Evolutionary conservation across 2,329 filamentous ascomycete genomes (phyloP).

Genomic region (Sclerotinia minor): DNA sequence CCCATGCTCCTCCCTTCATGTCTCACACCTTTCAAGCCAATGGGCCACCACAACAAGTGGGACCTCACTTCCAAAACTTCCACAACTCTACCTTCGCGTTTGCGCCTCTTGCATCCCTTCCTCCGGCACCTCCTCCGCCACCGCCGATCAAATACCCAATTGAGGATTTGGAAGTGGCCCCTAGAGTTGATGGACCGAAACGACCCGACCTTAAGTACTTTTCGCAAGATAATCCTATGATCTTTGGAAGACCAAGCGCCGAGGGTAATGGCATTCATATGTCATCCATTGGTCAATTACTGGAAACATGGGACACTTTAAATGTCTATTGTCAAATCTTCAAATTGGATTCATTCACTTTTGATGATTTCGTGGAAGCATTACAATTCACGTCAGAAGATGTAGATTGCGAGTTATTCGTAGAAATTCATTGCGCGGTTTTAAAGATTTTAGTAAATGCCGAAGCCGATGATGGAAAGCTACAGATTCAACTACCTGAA

Average conservation of each 20-base stretch:
- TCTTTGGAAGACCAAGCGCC: conserved; percentile 49
- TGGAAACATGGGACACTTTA: conserved; percentile 94
- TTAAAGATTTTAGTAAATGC: conserved; percentile 81
- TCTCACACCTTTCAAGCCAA: conserved; percentile 41
- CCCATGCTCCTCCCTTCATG: conserved; percentile 32
- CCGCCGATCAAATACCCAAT: conserved; percentile 91
- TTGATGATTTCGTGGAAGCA: conserved; percentile 92
- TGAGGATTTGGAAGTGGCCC: conserved; percentile 82
- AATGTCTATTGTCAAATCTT: conserved; percentile 98
- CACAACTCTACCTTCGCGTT: conserved; percentile 49
- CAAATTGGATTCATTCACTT: conserved; percentile 92
- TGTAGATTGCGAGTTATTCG: conserved; percentile 77
- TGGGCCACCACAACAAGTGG: conserved; percentile 40
- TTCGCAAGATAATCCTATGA: conserved; percentile 61
- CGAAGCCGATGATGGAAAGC: conserved; percentile 72
- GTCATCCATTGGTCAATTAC: conserved; percentile 78
- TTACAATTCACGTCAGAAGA: conserved; percentile 75
- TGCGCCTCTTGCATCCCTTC: conserved; percentile 49
- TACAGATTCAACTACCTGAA: conserved; percentile 76
- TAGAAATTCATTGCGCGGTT: conserved; percentile 88
- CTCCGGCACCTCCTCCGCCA: conserved; percentile 63
- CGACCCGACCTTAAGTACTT: conserved; percentile 79
- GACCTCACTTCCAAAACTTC: conserved; percentile 43
- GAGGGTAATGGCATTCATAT: conserved; percentile 67
- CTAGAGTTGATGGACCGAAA: conserved; percentile 58